These are phyloP conservation scores for Blumeria graminis DNA, from an alignment of 2,329 filamentous ascomycete genomes.

Conservation along the genomic window DNA sequence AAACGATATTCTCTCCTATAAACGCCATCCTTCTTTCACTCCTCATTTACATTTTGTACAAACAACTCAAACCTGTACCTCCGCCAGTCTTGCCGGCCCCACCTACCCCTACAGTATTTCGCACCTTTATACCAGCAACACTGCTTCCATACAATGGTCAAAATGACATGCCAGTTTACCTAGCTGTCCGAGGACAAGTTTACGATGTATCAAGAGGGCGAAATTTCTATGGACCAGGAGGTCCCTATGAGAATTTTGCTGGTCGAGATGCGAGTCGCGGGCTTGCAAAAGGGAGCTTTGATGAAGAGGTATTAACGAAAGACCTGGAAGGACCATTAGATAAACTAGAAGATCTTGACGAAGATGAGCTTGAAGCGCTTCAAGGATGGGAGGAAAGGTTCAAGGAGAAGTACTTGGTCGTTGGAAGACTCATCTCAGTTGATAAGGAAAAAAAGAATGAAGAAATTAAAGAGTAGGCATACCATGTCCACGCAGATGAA, in stretches of 20 bases:
- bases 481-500: too few relatives aligned
- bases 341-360: slow-evolving; percentile 42
- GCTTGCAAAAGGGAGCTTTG: slow-evolving; percentile 76
- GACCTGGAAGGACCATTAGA: slow-evolving; percentile 69
- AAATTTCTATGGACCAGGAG: slow-evolving; percentile 91
- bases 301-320: slow-evolving; percentile 83
- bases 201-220: slow-evolving; percentile 74
- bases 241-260: slow-evolving; percentile 89
- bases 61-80: slow-evolving; percentile 25
- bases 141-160: slow-evolving; percentile 71
- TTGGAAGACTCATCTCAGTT: slow-evolving; percentile 58
- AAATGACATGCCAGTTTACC: slow-evolving; percentile 51
- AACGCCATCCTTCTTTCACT: slow-evolving; percentile 34
- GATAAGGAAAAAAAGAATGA: slow-evolving; percentile 22
- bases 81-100: slow-evolving; percentile 25
- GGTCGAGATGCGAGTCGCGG: slow-evolving; percentile 76
- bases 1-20: slow-evolving; percentile 29
- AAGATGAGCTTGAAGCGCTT: slow-evolving; percentile 61
- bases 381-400: slow-evolving; percentile 88
- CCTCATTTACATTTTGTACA: slow-evolving; percentile 33
- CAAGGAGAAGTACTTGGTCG: slow-evolving; percentile 79
- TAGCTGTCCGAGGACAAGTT: slow-evolving; percentile 74
- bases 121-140: slow-evolving; percentile 49
- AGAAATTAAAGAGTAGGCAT: too few relatives aligned
- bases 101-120: slow-evolving; percentile 35